A percentile compares a stretch with the other conserved stretches of the same genome.
These are phyloP conservation scores for Ceratocystiopsis sp. DNA, from an alignment of 2,329 filamentous ascomycete genomes.

Conservation along the genomic window DNA sequence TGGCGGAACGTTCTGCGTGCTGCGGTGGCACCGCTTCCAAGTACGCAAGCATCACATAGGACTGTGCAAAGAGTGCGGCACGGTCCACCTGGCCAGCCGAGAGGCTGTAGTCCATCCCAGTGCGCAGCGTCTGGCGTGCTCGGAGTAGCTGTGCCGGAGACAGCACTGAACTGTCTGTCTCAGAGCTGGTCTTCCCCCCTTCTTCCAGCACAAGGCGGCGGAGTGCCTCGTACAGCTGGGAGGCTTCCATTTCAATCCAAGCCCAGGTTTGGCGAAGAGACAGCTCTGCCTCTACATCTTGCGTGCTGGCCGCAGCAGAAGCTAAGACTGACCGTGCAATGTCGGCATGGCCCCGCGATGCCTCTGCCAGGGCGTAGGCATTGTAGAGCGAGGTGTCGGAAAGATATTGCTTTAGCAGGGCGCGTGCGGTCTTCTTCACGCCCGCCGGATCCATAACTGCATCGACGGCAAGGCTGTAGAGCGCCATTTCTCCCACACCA, in stretches of 20 bases:
- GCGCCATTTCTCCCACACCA: constrained; percentile 36
- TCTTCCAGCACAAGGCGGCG: constrained; percentile 19
- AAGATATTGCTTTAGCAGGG: constrained; percentile 50
- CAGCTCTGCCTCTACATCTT: constrained; percentile 7
- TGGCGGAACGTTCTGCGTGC: too few species aligned
- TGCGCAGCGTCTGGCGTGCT: constrained; percentile 32
- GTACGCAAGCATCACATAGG: constrained; percentile 50
- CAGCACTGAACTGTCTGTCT: neutral
- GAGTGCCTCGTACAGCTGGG: constrained; percentile 18
- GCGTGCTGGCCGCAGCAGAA: constrained; percentile 29
- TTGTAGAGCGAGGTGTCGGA: constrained; percentile 56
- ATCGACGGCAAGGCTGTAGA: constrained; percentile 56
- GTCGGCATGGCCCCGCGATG: constrained; percentile 34
- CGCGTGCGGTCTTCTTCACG: constrained; percentile 55
- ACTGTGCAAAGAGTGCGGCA: constrained; percentile 41
- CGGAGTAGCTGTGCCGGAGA: constrained; percentile 32
- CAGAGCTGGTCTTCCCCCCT: too few species aligned
- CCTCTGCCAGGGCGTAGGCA: constrained; percentile 60
- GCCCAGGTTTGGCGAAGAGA: constrained; percentile 44
- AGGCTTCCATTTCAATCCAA: constrained; percentile 44
- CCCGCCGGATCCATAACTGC: constrained; percentile 32
- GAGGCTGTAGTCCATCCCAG: constrained; percentile 37
- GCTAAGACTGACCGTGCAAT: constrained; percentile 47
- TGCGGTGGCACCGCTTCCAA: constrained; percentile 24
- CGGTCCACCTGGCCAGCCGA: constrained; percentile 28